Percentiles rank a stretch among this genome's conserved stretches.
Conservation (phyloP, 2,329 filamentous ascomycete genomes). For the Geoglossum cookeanum region DNA sequence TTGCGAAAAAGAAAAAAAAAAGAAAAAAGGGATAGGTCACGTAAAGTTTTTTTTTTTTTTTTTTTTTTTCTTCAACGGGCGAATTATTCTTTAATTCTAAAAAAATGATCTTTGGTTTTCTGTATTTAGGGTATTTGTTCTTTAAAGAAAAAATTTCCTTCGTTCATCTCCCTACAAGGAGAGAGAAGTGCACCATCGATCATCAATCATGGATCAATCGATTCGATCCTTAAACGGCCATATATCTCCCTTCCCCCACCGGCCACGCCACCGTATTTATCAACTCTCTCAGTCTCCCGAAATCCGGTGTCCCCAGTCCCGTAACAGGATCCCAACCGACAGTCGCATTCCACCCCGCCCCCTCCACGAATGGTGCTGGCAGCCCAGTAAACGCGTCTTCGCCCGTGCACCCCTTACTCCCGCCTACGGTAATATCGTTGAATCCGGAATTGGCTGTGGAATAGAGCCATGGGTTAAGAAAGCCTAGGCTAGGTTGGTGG, state of each 20-base stretch:
- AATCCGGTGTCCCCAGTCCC: slow-evolving; percentile 13
- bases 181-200: too few relatives aligned
- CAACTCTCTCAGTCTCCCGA: slow-evolving; percentile 7
- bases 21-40: too few relatives aligned
- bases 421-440: slow-evolving; percentile 22
- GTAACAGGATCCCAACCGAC: slow-evolving; percentile 15
- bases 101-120: too few relatives aligned
- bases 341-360: slow-evolving; percentile 14
- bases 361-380: background rate
- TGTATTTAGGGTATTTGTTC: too few relatives aligned
- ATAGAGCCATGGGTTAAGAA: slow-evolving; percentile 44
- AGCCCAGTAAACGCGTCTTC: background rate
- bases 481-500: slow-evolving; percentile 34
- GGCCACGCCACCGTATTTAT: background rate
- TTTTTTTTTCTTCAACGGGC: too few relatives aligned
- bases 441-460: slow-evolving; percentile 17
- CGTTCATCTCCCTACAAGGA: too few relatives aligned
- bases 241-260: background rate
- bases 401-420: slow-evolving; percentile 21
- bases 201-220: too few relatives aligned
- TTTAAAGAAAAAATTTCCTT: too few relatives aligned
- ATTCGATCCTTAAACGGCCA: too few relatives aligned
- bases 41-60: too few relatives aligned
- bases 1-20: too few relatives aligned
- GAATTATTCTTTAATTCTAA: too few relatives aligned